A percentile compares a stretch with the other conserved stretches of the same genome.
Conservation (phyloP, 2,329 filamentous ascomycete species). For the Metarhizium brunneum region DNA sequence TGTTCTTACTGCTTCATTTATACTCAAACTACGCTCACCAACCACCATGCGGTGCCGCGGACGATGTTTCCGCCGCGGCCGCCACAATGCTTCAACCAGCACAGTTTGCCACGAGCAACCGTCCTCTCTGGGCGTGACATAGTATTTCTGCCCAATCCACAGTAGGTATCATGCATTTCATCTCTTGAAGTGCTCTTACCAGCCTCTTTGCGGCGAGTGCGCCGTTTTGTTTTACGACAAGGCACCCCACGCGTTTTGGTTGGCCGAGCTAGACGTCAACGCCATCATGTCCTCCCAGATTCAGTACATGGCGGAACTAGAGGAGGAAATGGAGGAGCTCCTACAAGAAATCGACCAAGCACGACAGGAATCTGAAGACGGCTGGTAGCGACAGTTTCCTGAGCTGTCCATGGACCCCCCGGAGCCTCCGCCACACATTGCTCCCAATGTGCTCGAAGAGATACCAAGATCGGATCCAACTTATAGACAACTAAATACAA, state of each 20-base stretch:
- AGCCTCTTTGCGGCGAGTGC: constrained; percentile 25
- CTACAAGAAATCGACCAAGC: constrained; percentile 2
- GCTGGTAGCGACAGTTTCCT: neutral
- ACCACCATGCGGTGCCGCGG: constrained; percentile 14
- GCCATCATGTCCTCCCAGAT: constrained; percentile 3
- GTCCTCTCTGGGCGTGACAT: constrained; percentile 12
- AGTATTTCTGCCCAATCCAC: constrained; percentile 23
- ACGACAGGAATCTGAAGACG: neutral
- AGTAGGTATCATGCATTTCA: constrained; percentile 17
- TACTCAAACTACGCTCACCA: neutral
- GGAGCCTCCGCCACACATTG: neutral
- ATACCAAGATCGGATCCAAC: constrained; percentile 15
- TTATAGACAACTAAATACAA: constrained; percentile 12
- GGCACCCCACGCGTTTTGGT: constrained; percentile 11
- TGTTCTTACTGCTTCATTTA: neutral
- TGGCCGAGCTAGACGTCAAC: constrained; percentile 10
- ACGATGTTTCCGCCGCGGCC: constrained; percentile 12
- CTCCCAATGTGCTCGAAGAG: constrained; percentile 4
- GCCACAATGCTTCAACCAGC: neutral
- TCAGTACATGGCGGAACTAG: neutral
- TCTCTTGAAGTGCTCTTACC: constrained; percentile 3
- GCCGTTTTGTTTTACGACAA: constrained; percentile 18
- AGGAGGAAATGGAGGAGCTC: constrained; percentile 3
- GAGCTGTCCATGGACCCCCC: neutral
- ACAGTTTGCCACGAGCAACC: constrained; percentile 12